Evolutionary conservation across 179 eudicot species (phyloP).

Genomic region (Spinacia oleracea): DNA sequence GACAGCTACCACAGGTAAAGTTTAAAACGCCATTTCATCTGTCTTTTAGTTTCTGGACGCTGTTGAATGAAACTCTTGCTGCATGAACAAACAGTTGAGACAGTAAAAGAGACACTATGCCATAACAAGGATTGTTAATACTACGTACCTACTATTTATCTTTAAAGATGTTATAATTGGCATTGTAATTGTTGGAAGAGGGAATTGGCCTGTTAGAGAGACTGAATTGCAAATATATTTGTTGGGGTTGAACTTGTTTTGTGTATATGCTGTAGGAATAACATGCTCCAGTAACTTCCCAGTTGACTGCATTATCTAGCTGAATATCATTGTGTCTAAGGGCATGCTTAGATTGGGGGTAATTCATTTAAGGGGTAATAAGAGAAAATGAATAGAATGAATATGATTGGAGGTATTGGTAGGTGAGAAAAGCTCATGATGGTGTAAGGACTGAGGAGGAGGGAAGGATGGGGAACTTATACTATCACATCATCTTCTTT

Average conservation of each 20-base stretch:
- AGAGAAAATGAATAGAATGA: too few relatives aligned
- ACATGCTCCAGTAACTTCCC: background rate
- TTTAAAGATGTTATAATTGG: background rate
- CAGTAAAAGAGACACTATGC: background rate
- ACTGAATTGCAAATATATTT: background rate
- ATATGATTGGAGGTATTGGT: background rate
- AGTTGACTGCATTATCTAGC: background rate
- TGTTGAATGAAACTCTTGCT: background rate
- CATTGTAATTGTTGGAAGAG: background rate
- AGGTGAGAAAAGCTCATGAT: background rate
- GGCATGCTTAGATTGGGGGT: background rate
- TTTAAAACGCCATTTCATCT: background rate
- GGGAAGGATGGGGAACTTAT: too few relatives aligned
- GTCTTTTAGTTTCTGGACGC: background rate
- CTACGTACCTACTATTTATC: too few relatives aligned
- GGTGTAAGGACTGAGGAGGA: too few relatives aligned
- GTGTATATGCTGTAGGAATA: too few relatives aligned
- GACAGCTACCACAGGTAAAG: background rate
- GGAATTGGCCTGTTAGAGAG: background rate
- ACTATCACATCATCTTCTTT: too few relatives aligned
- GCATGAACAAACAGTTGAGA: background rate
- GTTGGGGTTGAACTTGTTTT: background rate
- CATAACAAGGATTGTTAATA: background rate
- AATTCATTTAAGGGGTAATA: too few relatives aligned
- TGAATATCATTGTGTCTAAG: background rate